phyloP scores from a whole-genome alignment of 2,329 filamentous ascomycete genomes.

The Aspergillus quadrilineatus region DNA sequence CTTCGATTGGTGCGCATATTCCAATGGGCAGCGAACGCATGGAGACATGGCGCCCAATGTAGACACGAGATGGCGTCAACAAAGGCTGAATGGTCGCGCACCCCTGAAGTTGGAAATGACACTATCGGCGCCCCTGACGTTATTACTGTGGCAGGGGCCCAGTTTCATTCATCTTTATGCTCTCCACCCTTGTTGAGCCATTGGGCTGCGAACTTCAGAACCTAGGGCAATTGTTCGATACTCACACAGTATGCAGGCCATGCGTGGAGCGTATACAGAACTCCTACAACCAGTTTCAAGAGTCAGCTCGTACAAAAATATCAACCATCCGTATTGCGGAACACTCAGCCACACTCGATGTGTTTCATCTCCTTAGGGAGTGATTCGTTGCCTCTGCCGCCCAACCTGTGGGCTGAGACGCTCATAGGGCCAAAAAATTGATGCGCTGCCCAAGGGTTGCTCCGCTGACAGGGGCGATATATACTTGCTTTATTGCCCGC shows the following conservation, averaged over 20 bases:
- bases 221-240: constrained; percentile 6
- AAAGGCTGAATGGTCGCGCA: constrained; percentile 14
- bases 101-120: background rate
- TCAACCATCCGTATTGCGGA: constrained; percentile 18
- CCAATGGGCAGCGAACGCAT: constrained; percentile 13
- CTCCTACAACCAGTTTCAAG: constrained; percentile 14
- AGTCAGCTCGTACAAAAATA: constrained; percentile 8
- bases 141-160: constrained; percentile 4
- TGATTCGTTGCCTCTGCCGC: constrained; percentile 26
- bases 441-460: constrained; percentile 23
- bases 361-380: constrained; percentile 16
- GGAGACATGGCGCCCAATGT: constrained; percentile 16
- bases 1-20: constrained; percentile 1
- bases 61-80: constrained; percentile 6
- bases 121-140: constrained; percentile 3
- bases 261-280: constrained; percentile 5
- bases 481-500: constrained; percentile 12
- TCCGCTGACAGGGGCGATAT: constrained; percentile 17
- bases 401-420: constrained; percentile 21
- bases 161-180: background rate
- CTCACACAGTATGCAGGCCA: background rate
- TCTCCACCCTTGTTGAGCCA: background rate
- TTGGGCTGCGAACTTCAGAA: constrained; percentile 1
- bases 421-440: constrained; percentile 24
- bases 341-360: constrained; percentile 17